Conservation (phyloP, 192 early-diverging fungal species). For the Gryganskiella cystojenkinii region DNA sequence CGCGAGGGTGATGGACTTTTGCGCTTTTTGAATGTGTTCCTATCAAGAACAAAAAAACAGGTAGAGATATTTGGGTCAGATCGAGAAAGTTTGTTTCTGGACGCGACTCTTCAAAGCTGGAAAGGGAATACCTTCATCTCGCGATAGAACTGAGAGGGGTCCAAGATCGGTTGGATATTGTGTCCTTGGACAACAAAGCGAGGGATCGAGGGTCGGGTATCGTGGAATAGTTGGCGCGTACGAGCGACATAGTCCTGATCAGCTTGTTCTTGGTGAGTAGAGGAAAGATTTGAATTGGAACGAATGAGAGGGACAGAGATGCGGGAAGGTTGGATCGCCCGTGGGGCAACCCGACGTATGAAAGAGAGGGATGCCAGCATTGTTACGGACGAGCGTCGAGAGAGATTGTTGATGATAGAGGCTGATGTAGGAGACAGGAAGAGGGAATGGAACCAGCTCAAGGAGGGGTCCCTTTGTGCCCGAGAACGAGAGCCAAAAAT, state of each 20-base stretch:
- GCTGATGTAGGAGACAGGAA: no score
- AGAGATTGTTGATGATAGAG: no score
- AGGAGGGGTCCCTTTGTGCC: no score
- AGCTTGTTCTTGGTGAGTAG: not conserved
- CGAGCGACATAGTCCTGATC: conserved; percentile 25
- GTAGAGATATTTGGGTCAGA: conserved; percentile 2
- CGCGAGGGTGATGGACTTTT: conserved; percentile 80
- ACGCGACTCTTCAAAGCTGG: not conserved
- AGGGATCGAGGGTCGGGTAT: conserved; percentile 27
- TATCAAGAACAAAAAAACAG: conserved; percentile 25
- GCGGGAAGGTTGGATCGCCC: no score
- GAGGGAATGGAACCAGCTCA: no score
- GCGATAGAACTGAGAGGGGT: conserved; percentile 59
- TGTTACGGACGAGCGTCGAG: no score
- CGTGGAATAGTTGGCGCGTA: conserved; percentile 26
- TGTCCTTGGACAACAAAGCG: conserved; percentile 54
- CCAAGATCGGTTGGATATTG: conserved; percentile 47
- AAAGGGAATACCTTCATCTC: conserved; percentile 57
- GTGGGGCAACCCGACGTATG: no score
- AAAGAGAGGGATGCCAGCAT: no score
- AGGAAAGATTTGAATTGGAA: not conserved
- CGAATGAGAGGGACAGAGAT: conserved; percentile 7
- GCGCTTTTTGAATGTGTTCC: conserved; percentile 76
- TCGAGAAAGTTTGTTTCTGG: conserved; percentile 36
- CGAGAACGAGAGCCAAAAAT: no score